These are phyloP conservation scores for Candida ipomoeae DNA, from an alignment of 805 yeast genomes.

Conservation along the genomic window DNA sequence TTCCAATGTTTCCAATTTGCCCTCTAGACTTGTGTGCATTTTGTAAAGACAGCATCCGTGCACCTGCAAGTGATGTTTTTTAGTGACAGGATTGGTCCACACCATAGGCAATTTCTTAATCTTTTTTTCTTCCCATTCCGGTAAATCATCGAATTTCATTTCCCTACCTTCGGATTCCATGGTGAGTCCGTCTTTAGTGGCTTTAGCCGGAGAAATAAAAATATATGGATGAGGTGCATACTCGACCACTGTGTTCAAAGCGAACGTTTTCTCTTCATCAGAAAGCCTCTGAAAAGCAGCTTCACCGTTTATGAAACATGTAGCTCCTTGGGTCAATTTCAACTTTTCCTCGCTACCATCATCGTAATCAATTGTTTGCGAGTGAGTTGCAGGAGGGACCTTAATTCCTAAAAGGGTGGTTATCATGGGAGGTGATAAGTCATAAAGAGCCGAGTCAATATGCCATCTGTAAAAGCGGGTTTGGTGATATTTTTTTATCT, in stretches of 20 bases:
- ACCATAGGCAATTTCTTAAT: slow-evolving; percentile 78
- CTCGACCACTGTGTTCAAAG: slow-evolving; percentile 72
- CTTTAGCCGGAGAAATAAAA: slow-evolving; percentile 72
- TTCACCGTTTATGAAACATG: slow-evolving; percentile 85
- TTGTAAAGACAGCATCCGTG: slow-evolving; percentile 84
- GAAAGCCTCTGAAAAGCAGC: slow-evolving; percentile 65
- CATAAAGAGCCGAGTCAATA: slow-evolving; percentile 86
- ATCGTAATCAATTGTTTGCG: slow-evolving; percentile 57
- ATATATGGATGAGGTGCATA: slow-evolving; percentile 94
- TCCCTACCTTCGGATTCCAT: slow-evolving; percentile 82
- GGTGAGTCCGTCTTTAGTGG: slow-evolving; percentile 82
- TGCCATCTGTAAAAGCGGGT: slow-evolving; percentile 94
- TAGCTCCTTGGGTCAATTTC: slow-evolving; percentile 77
- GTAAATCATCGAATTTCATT: slow-evolving; percentile 59
- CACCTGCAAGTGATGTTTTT: slow-evolving; percentile 76
- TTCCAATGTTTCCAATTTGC: slow-evolving; percentile 43
- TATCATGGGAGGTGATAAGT: slow-evolving; percentile 77
- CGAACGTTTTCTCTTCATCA: slow-evolving; percentile 68
- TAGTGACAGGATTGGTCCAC: slow-evolving; percentile 89
- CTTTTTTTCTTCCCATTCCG: slow-evolving; percentile 78
- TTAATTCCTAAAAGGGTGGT: slow-evolving; percentile 81
- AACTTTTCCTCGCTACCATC: slow-evolving; percentile 53
- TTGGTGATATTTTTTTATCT: slow-evolving; percentile 53
- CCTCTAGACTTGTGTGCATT: slow-evolving; percentile 55
- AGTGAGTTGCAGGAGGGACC: slow-evolving; percentile 67